A percentile compares a stretch with the other conserved stretches of the same genome.
These are phyloP conservation scores for Capillidium heterosporum DNA, from an alignment of 371 early-diverging fungal species.

Conservation along the genomic window DNA sequence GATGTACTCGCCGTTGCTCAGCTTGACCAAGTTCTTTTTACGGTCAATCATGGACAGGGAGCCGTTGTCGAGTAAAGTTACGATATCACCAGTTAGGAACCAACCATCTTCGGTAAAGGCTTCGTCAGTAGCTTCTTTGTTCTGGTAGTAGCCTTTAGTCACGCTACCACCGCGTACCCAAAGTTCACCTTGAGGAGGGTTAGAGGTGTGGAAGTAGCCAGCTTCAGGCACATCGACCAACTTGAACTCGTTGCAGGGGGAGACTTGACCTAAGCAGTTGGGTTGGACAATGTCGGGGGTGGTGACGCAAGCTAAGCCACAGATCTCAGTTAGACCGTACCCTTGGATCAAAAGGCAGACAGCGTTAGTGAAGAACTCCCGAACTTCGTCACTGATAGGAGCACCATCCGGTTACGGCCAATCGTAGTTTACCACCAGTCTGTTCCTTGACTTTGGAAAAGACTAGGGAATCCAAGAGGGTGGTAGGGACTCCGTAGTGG, in stretches of 20 bases:
- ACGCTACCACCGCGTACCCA: conserved; percentile 67
- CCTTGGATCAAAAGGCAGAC: conserved; percentile 79
- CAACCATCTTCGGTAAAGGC: conserved; percentile 67
- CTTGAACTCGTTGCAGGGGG: conserved; percentile 69
- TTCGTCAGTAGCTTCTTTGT: conserved; percentile 52
- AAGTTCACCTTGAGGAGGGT: conserved; percentile 71
- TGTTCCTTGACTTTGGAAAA: conserved; percentile 78
- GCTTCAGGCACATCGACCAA: conserved; percentile 73
- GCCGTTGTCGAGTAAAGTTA: conserved; percentile 51
- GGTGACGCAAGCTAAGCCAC: conserved; percentile 41
- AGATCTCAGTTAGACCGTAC: conserved; percentile 56
- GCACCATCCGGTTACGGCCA: conserved; percentile 88
- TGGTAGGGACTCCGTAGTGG: conserved; percentile 30
- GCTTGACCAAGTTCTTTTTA: conserved; percentile 77
- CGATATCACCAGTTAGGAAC: conserved; percentile 92
- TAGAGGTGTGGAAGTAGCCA: conserved; percentile 44
- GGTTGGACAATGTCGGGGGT: conserved; percentile 33
- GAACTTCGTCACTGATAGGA: conserved; percentile 66
- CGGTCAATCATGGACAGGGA: conserved; percentile 62
- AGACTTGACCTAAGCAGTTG: conserved; percentile 57
- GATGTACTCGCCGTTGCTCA: conserved; percentile 89
- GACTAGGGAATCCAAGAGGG: conserved; percentile 58
- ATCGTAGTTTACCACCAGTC: conserved; percentile 81
- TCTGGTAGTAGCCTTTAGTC: conserved; percentile 60
- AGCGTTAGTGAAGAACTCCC: conserved; percentile 66